Conservation (phyloP, 139 green algal species). For the Auxenochlorella protothecoides region DNA sequence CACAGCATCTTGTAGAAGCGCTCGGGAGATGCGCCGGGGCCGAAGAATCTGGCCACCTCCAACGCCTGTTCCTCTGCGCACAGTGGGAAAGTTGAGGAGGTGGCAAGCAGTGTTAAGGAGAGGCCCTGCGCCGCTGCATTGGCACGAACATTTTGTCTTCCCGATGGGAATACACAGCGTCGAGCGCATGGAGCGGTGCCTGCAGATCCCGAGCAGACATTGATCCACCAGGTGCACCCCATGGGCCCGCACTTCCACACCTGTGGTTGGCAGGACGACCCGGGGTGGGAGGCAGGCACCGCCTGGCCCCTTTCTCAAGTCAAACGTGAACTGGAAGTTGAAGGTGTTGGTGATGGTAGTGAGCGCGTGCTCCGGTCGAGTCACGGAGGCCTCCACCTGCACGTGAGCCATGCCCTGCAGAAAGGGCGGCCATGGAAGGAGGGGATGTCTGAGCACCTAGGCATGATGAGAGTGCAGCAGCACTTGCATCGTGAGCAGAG, state of each 20-base stretch:
- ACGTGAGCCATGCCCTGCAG: conserved; percentile 23
- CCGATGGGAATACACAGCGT: neutral
- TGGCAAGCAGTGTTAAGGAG: too few relatives aligned
- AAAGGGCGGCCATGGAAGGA: neutral
- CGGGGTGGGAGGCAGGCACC: neutral
- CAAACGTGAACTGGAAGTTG: conserved; percentile 27
- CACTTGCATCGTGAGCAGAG: neutral
- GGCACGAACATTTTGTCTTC: too few relatives aligned
- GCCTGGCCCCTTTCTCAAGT: neutral
- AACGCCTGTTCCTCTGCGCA: conserved; percentile 7
- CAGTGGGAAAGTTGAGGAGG: neutral
- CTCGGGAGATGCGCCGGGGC: neutral
- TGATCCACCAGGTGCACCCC: too few relatives aligned
- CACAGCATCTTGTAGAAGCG: too few relatives aligned
- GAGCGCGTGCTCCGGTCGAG: conserved; percentile 33
- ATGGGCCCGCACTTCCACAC: neutral
- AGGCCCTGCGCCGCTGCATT: too few relatives aligned
- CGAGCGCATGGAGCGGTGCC: neutral
- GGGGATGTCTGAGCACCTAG: too few relatives aligned
- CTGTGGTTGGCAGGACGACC: conserved; percentile 19
- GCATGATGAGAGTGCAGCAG: neutral
- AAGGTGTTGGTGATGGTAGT: conserved; percentile 50
- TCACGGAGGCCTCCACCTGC: conserved; percentile 45
- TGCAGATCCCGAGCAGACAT: neutral
- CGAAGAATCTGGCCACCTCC: neutral